These are phyloP conservation scores for Stromatinia cepivora DNA, from an alignment of 2,329 filamentous ascomycete species.

Conservation along the genomic window DNA sequence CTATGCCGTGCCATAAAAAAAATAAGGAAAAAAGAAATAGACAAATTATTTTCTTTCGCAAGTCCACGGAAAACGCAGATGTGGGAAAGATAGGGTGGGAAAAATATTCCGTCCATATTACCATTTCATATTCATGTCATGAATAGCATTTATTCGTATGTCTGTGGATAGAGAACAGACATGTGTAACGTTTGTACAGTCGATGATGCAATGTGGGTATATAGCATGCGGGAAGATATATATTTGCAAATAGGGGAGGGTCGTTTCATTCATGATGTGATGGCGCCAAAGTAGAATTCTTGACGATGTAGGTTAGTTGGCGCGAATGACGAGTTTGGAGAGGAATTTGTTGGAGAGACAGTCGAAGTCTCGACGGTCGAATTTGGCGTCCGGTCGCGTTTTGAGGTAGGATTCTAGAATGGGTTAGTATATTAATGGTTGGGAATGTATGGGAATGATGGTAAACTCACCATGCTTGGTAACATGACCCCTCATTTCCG, in stretches of 20 bases:
- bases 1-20: conserved; percentile 6
- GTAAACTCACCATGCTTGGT: conserved; percentile 79
- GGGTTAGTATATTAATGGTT: conserved; percentile 46
- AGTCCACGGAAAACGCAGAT: background rate
- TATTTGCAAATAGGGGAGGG: conserved; percentile 29
- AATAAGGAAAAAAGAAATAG: background rate
- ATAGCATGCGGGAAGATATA: conserved; percentile 30
- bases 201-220: conserved; percentile 39
- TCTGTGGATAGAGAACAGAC: background rate
- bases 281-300: background rate
- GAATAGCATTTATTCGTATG: conserved; percentile 10
- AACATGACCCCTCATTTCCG: conserved; percentile 89
- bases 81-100: background rate
- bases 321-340: conserved; percentile 92
- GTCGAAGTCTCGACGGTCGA: conserved; percentile 91
- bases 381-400: conserved; percentile 72
- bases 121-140: conserved; percentile 16
- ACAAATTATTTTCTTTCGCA: background rate
- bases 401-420: conserved; percentile 79
- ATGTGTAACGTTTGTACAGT: conserved; percentile 31
- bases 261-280: background rate
- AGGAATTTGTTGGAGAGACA: conserved; percentile 96
- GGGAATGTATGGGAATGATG: background rate
- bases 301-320: conserved; percentile 59
- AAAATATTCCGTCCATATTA: conserved; percentile 3